Percentiles rank a stretch among this genome's conserved stretches.
Evolutionary conservation across 2,329 filamentous ascomycete species (phyloP).

Genomic region (Hypoxylon sp.): DNA sequence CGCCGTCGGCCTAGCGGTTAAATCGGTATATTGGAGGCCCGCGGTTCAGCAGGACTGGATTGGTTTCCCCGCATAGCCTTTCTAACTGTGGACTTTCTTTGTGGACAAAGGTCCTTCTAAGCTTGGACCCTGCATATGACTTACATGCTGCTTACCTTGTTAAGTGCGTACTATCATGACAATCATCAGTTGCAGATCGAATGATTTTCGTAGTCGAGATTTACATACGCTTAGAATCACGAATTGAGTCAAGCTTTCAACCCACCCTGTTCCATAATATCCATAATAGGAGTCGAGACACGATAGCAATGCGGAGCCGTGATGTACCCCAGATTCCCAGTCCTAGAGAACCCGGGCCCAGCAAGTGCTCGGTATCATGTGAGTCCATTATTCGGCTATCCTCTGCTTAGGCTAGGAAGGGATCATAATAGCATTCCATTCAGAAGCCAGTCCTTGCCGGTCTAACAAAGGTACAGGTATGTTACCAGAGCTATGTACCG

Average conservation of each 20-base stretch:
- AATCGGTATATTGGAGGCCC: conserved; percentile 37
- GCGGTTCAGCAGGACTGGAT: conserved; percentile 19
- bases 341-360: conserved; percentile 24
- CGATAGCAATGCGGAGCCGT: conserved; percentile 32
- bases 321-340: conserved; percentile 32
- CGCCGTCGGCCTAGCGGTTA: conserved; percentile 38
- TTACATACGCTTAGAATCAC: conserved; percentile 10
- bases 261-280: conserved; percentile 24
- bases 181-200: conserved; percentile 22
- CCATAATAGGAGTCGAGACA: conserved; percentile 18
- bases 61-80: conserved; percentile 32
- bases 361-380: conserved; percentile 39
- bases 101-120: conserved; percentile 1
- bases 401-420: conserved; percentile 14
- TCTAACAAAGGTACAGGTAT: conserved; percentile 5
- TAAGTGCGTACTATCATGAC: background rate
- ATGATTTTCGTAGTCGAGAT: conserved; percentile 26
- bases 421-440: conserved; percentile 26
- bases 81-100: background rate
- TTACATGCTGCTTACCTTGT: conserved; percentile 16
- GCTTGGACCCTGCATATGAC: conserved; percentile 42
- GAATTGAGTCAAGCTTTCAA: conserved; percentile 7
- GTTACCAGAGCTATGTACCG: conserved; percentile 19
- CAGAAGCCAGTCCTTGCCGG: conserved; percentile 16
- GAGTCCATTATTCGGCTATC: conserved; percentile 19